Percentiles rank a stretch among this genome's conserved stretches.
phyloP scores from a whole-genome alignment of 345 rosid species.

The Geranium rotundifolium region DNA sequence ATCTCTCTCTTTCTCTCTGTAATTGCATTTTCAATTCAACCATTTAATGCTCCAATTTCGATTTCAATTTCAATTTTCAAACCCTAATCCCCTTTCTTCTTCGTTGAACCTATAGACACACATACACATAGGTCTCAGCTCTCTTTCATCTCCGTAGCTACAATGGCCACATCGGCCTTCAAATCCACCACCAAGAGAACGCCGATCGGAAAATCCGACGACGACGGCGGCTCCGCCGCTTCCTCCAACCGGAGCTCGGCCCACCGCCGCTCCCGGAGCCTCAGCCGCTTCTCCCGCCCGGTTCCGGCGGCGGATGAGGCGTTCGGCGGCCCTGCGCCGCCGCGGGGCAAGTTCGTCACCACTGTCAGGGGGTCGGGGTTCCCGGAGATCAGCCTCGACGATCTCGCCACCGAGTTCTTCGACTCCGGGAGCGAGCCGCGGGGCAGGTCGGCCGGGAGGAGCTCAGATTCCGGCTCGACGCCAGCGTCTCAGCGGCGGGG shows the following conservation, averaged over 20 bases:
- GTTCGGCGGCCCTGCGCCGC: slow-evolving; percentile 22
- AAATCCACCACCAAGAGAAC: slow-evolving; percentile 49
- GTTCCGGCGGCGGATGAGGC: slow-evolving; percentile 23
- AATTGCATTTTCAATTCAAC: no score
- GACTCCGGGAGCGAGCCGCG: slow-evolving; percentile 24
- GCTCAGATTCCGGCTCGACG: slow-evolving; percentile 22
- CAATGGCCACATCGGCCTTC: slow-evolving; percentile 77
- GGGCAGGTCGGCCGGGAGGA: slow-evolving; percentile 36
- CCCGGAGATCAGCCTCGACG: slow-evolving; percentile 77
- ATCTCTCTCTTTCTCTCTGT: no score
- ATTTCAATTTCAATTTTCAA: neutral
- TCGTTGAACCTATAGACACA: neutral
- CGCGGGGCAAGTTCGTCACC: slow-evolving; percentile 71
- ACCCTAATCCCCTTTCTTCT: neutral
- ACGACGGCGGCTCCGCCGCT: slow-evolving; percentile 30
- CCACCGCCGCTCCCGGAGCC: slow-evolving; percentile 66
- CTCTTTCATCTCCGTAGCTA: neutral
- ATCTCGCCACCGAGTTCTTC: slow-evolving; percentile 63
- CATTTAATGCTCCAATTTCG: neutral
- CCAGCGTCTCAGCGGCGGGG: slow-evolving; percentile 55
- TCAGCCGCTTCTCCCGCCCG: slow-evolving; percentile 72
- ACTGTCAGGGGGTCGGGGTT: slow-evolving; percentile 72
- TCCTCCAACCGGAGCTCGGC: slow-evolving; percentile 27
- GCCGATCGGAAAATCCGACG: slow-evolving; percentile 24
- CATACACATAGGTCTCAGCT: neutral